Base-by-base conservation (phyloP, 257 asterid species). In the Rauvolfia tetraphylla region DNA sequence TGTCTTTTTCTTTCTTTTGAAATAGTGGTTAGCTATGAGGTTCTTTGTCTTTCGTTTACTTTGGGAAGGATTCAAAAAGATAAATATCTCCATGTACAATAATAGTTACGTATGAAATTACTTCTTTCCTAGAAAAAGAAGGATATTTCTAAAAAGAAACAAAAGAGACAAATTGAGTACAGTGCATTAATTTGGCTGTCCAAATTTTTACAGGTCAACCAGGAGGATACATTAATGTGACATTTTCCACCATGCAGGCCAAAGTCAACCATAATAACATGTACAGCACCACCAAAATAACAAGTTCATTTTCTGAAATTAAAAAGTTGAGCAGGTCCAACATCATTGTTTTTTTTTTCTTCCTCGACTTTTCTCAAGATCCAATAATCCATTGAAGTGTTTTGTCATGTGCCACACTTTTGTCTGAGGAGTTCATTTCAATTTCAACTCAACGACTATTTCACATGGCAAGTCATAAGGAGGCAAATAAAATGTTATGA, bases 371-470 rank as follows among this genome's bases (percentile, higher is more conserved):
- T 46, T 46, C 51, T 5, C 15, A 3, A 61, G 22, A 56, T 56
- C 62, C 20, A 22, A n/a, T 56, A 25, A 63, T 53, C 5, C 3
- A 33, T 29, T 31, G 41, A 14, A 20, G 41, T 63, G 23, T 61
- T 61, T 29, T 27, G 39, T 31, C 23, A 4, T 18, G 41, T 61
- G 39, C 31, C 1, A 29, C 41, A 29, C 0, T 49, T 15, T 18
- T 33, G 23, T 33, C 15, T 31, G n/a, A 33, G 33, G 31, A 61
- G n/a, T 17, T 15, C 4, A 63, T 14, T 63, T 39, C 44, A 63
- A 9, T 63, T 63, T 63, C 23, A 63, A 31, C 44, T 63, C 69
- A 63, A 63, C 33, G 69, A 63, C 69, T 36, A 31, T 63, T 33
- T 63, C 29, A 63, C 44, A 11, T 15, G 69, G 41, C 44, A 2